A percentile compares a stretch with the other conserved stretches of the same genome.
Evolutionary conservation across 805 yeast species (phyloP).

Genomic region (Myxozyma neotropica): DNA sequence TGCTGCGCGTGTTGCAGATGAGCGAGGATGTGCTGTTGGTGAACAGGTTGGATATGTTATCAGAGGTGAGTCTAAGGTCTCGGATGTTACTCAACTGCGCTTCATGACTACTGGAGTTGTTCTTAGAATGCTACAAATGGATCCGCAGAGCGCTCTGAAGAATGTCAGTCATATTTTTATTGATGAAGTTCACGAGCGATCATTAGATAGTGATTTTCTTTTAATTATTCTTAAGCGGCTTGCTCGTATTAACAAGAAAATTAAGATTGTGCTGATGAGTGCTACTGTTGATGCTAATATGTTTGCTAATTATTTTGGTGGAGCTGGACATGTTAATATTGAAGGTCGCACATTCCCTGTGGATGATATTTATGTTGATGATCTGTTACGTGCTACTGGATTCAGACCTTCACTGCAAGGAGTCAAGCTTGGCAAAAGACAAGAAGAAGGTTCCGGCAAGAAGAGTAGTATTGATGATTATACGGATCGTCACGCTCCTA

Average conservation of each 20-base stretch:
- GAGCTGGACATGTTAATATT: constrained; percentile 71
- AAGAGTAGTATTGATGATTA: constrained; percentile 7
- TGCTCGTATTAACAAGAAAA: constrained; percentile 45
- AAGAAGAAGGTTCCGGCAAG: neutral
- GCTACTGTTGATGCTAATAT: constrained; percentile 70
- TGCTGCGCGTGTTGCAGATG: constrained; percentile 89
- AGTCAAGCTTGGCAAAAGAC: constrained; percentile 1
- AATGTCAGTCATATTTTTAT: constrained; percentile 71
- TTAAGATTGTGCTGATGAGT: constrained; percentile 69
- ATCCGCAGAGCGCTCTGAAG: constrained; percentile 42
- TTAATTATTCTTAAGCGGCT: constrained; percentile 73
- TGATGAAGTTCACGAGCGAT: constrained; percentile 97
- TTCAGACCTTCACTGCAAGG: constrained; percentile 45
- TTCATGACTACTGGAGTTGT: constrained; percentile 94
- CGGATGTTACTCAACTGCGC: constrained; percentile 65
- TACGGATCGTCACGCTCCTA: neutral
- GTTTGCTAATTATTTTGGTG: constrained; percentile 67
- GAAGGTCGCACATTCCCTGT: constrained; percentile 95
- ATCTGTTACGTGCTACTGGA: constrained; percentile 58
- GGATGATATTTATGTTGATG: constrained; percentile 70
- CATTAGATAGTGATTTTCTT: constrained; percentile 85
- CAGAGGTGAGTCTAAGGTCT: constrained; percentile 80
- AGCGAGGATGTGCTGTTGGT: constrained; percentile 66
- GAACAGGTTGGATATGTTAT: constrained; percentile 85
- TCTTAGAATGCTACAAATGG: constrained; percentile 73